phyloP scores from a whole-genome alignment of 1,284 basidiomycete genomes.

The Coniophora puteana region DNA sequence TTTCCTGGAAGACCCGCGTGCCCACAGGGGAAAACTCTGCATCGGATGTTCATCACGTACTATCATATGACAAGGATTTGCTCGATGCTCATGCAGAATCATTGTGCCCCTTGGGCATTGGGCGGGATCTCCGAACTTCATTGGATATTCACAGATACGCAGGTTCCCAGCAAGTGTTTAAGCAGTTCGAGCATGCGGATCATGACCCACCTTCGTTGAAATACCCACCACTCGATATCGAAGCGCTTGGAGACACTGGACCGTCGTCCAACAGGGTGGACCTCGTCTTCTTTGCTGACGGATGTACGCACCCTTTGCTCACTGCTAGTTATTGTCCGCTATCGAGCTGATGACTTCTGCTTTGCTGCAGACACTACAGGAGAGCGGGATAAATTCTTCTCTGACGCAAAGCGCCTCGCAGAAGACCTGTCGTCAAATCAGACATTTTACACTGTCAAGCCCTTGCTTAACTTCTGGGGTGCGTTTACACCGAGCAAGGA shows the following conservation, averaged over 20 bases:
- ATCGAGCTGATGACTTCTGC: constrained; percentile 1
- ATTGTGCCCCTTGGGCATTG: too few species aligned
- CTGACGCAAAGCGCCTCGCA: constrained; percentile 65
- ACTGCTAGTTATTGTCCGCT: not conserved
- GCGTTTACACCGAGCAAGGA: constrained; percentile 74
- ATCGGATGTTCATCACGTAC: too few species aligned
- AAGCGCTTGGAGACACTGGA: constrained; percentile 61
- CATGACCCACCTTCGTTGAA: too few species aligned
- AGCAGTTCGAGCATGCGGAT: too few species aligned
- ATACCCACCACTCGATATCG: constrained; percentile 51
- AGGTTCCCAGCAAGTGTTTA: too few species aligned
- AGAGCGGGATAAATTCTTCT: constrained; percentile 65
- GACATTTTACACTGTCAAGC: constrained; percentile 73
- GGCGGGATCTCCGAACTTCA: too few species aligned
- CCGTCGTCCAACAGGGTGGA: constrained; percentile 64
- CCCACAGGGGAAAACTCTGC: too few species aligned
- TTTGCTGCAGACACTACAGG: constrained; percentile 47
- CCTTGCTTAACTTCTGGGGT: constrained; percentile 80
- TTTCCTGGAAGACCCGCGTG: too few species aligned
- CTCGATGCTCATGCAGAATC: too few species aligned
- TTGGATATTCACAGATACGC: too few species aligned
- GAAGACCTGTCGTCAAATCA: constrained; percentile 70
- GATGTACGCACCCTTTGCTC: constrained; percentile 51
- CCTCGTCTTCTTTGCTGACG: constrained; percentile 80
- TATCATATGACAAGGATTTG: too few species aligned